Evolutionary conservation across 805 yeast species (phyloP), one percentile per base, ranked within the genome.

Genomic region (Torulaspora indica): DNA sequence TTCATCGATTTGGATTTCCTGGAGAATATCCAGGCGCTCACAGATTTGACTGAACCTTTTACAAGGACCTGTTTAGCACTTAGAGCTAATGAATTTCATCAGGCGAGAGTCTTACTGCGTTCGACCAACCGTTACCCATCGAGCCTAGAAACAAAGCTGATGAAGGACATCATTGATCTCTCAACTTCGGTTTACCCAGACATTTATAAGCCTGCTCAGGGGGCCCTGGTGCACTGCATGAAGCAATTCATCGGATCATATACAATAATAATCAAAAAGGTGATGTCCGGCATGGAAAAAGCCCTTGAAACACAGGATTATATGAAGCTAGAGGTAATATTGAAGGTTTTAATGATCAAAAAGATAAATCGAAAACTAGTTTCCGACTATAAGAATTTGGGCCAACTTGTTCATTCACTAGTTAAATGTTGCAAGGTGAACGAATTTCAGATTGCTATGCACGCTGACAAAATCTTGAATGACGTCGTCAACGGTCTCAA

Each of bases 1-100:
- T 67, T 69, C 29, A 69, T 82, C 27, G 77, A 78, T 37, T 77
- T 79, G 46, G 70, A 73, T 0, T 79, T 76, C 55, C 70, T 82
- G 42, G 76, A 75, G 35, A 73, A 75, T 30, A 69, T 79, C 8
- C 90, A 84, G 56, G 70, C 77, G n/a, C 66, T 85, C 4, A 75
- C 82, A 4, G 79, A 85, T 35, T 62, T 78, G 15, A 67, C 78
- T 5, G 80, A 82, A 47, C 86, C 89, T 1, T 82, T 72, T 51
- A 89, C 98, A 0, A 78, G 96, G 57, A 74, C 86, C 0, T 75
- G 85, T 1, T 60, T 88, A n/a, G 95, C 85, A 2, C 77, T 85
- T 0, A 74, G 95, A 43, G 71, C 88, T 10, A 84, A 81, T 43
- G 68, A 81, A 12, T 84, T 79, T 50, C 96, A 90, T 52, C 77